phyloP scores from a whole-genome alignment of 139 green algal genomes.

The Chlamydomonas asymmetrica region DNA sequence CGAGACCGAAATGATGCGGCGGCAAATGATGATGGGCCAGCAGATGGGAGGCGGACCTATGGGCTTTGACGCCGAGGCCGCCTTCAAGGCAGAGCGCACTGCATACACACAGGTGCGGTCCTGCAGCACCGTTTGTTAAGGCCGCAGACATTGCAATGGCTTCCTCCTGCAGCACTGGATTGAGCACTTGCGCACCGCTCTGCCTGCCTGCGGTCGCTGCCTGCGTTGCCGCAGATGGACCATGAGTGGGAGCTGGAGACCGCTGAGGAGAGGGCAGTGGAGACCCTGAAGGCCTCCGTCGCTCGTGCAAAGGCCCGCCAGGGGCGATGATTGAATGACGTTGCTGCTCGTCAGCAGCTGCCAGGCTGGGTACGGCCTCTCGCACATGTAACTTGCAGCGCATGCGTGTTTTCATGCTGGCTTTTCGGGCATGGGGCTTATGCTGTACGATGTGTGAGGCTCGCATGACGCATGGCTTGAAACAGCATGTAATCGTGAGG shows the following conservation, averaged over 20 bases:
- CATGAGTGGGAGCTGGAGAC: constrained; percentile 72
- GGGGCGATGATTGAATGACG: not conserved
- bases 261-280: constrained; percentile 60
- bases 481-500: too few species aligned
- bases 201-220: not conserved
- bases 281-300: constrained; percentile 31
- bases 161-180: not conserved
- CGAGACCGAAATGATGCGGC: constrained; percentile 77
- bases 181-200: not conserved
- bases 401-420: too few species aligned
- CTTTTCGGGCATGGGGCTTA: too few species aligned
- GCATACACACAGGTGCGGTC: not conserved
- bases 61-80: constrained; percentile 67
- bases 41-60: constrained; percentile 53
- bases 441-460: too few species aligned
- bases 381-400: too few species aligned
- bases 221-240: constrained; percentile 44
- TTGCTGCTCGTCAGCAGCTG: too few species aligned
- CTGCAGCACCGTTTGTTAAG: too few species aligned
- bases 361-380: too few species aligned
- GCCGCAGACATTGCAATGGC: constrained; percentile 2
- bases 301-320: not conserved
- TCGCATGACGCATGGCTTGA: too few species aligned
- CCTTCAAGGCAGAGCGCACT: constrained; percentile 72
- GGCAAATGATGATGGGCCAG: constrained; percentile 81